A percentile compares a stretch with the other conserved stretches of the same genome.
These are phyloP conservation scores for Nakazawaea peltata DNA, from an alignment of 805 yeast species.

Conservation along the genomic window DNA sequence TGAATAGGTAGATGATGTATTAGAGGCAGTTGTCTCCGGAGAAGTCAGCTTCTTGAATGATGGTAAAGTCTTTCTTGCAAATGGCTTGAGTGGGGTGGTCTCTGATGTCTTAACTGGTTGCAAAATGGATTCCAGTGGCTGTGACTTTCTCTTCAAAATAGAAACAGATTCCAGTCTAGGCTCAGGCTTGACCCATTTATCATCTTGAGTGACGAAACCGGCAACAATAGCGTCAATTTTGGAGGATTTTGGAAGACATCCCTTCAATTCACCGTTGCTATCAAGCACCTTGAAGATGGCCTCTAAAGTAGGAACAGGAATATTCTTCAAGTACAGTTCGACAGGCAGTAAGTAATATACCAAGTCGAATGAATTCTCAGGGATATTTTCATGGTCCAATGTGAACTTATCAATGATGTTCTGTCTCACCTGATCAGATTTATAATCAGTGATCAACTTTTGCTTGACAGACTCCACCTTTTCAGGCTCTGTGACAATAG, in stretches of 20 bases:
- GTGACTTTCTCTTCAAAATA: slow-evolving; percentile 12
- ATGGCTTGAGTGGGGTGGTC: slow-evolving; percentile 1
- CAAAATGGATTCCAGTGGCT: neutral
- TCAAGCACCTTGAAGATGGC: slow-evolving; percentile 31
- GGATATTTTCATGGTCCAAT: slow-evolving; percentile 32
- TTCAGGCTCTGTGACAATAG: slow-evolving; percentile 50
- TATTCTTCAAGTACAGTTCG: slow-evolving; percentile 29
- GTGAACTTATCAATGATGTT: slow-evolving; percentile 54
- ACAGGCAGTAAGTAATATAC: slow-evolving; percentile 53
- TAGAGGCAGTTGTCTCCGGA: slow-evolving; percentile 14
- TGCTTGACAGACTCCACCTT: slow-evolving; percentile 33
- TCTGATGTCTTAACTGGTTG: neutral
- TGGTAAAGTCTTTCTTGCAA: slow-evolving; percentile 22
- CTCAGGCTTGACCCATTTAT: slow-evolving; percentile 50
- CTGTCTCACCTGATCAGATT: slow-evolving; percentile 31
- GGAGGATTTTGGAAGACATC: slow-evolving; percentile 43
- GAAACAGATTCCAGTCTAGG: slow-evolving; percentile 18
- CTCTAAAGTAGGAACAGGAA: slow-evolving; percentile 37
- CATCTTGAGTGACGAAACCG: slow-evolving; percentile 46
- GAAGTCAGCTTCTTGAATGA: slow-evolving; percentile 22
- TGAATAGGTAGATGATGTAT: slow-evolving; percentile 2
- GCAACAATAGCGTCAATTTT: slow-evolving; percentile 56
- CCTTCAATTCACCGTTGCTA: slow-evolving; percentile 39
- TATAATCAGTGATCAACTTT: slow-evolving; percentile 18
- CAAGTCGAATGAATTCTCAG: slow-evolving; percentile 28